Conservation (phyloP, 129 eudicot species). For the Arctium minus region DNA sequence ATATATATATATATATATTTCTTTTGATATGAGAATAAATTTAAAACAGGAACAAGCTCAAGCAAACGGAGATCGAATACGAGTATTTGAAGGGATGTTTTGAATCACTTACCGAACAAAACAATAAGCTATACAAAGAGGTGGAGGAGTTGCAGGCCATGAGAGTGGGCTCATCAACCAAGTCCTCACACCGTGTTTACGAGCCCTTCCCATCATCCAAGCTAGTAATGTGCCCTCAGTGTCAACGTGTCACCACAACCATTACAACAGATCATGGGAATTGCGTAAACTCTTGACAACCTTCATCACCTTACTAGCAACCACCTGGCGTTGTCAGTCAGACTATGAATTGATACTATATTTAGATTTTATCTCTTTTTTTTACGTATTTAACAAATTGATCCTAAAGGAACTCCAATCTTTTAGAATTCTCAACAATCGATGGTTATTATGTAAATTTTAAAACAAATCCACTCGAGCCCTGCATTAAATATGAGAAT, state of each 20-base stretch:
- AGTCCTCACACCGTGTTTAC: background rate
- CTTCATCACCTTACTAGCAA: background rate
- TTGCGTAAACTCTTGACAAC: background rate
- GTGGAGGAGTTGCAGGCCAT: constrained; percentile 48
- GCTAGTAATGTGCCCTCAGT: constrained; percentile 50
- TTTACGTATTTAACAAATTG: background rate
- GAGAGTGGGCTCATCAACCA: constrained; percentile 18
- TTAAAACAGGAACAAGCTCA: constrained; percentile 48
- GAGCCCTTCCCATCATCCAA: constrained; percentile 37
- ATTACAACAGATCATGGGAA: background rate
- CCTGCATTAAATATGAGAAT: too few species aligned
- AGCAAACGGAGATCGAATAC: constrained; percentile 57
- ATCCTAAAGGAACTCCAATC: background rate
- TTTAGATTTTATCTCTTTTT: background rate
- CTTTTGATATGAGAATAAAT: background rate
- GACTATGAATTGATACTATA: background rate
- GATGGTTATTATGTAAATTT: too few species aligned
- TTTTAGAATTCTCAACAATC: too few species aligned
- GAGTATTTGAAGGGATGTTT: constrained; percentile 55
- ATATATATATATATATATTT: background rate
- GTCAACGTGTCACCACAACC: constrained; percentile 44
- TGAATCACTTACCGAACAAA: constrained; percentile 46
- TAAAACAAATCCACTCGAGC: too few species aligned
- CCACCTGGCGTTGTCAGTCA: background rate
- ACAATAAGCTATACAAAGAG: constrained; percentile 43